Base-by-base conservation (phyloP, 176 grass and related monocot species). In the Ensete ventricosum region DNA sequence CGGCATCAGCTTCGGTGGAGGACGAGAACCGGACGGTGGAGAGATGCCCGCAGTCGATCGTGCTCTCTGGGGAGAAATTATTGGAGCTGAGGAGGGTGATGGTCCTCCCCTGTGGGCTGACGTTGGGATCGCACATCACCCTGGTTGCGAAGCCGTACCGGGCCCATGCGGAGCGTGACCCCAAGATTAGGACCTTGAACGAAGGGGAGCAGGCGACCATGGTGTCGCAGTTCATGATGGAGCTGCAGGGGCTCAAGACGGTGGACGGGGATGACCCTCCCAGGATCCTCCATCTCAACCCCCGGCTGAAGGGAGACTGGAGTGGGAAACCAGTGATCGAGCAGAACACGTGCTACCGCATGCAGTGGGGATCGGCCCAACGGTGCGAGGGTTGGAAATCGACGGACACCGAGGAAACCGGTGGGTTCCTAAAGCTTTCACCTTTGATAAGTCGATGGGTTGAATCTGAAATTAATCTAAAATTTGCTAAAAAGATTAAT, bases 201-300 rank as follows among this genome's bases (percentile, higher is more conserved):
- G 73, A 76, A 60, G 73, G 25, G 55, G 29, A 60, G 23, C 22
- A 21, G 54, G 27, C 11, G 16, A 26, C 62, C 22, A 62, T 62
- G 73, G 73, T 76, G 14, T 76, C 73, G 2, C 73, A 76, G 26
- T 76, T 76, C 73, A 76, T 62, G 27, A 62, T 76, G 73, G 73
- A 76, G 73, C 73, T 76, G 7, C 73, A 49, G 55, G 73, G 73
- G 73, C 73, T 76, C 55, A 59, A 62, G 55, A 48, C 73, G 55
- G 73, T 76, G 17, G 55, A 62, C 11, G 73, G 73, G 22, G 73
- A 74, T 19, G 72, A 74, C 5, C 72, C 72, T 17, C 72, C 72
- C 11, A 74, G 72, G 53, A 74, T 74, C 22, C 24, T 74, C 52
- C 72, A 74, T 27, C 57, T 74, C 24, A 74, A 74, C 72, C 72